Evolutionary conservation across 108 stramenopile species (phyloP), one percentile per base, ranked within the genome.

Genomic region (Stephanodiscus minutulus): DNA sequence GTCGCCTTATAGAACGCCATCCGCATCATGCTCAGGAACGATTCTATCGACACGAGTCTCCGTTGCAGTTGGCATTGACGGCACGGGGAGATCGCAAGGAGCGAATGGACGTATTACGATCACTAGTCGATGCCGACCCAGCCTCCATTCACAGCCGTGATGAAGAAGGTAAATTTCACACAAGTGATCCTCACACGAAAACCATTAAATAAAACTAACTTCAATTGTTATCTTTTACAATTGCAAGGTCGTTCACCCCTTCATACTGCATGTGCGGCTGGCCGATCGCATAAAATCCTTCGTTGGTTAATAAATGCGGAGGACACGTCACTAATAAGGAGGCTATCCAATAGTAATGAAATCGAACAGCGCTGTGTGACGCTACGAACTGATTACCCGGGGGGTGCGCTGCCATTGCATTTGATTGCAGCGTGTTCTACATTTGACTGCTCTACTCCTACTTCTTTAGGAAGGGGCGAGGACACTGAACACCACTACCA

Each of bases 251-350:
- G 77, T 46, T 66, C 77, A 1, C 53, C 72, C 12, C 72, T 77
- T 5, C 77, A 77, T 39, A 73, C 72, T 27, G 77, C 77, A 43
- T 72, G 72, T 13, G 33, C 64, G 49, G 64, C 77, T 27, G 65
- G 77, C 2, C 48, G 72, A 27, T 73, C 71, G 21, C 36, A 35
- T 28, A 48, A 72, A 27, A 61, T 73, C 53, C 54, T 76, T 43
- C 66, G 68, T n/a, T 61, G 66, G 65, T 33, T 76, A 36, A 13
- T 76, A 1, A 43, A 68, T 8, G 36, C 62, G 15, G 74, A 76
- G 24, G 60, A 56, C 25, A 12, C 21, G 52, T 18, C 28, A 20
- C 28, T 39, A 21, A 3, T 20, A 15, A 66, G 43, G 48, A 61
- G 44, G 25, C 20, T 18, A 21, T 27, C 55, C 21, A 9, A 7